These are phyloP conservation scores for Incumbomyces delicatus DNA, from an alignment of 2,329 filamentous ascomycete species.

Conservation along the genomic window DNA sequence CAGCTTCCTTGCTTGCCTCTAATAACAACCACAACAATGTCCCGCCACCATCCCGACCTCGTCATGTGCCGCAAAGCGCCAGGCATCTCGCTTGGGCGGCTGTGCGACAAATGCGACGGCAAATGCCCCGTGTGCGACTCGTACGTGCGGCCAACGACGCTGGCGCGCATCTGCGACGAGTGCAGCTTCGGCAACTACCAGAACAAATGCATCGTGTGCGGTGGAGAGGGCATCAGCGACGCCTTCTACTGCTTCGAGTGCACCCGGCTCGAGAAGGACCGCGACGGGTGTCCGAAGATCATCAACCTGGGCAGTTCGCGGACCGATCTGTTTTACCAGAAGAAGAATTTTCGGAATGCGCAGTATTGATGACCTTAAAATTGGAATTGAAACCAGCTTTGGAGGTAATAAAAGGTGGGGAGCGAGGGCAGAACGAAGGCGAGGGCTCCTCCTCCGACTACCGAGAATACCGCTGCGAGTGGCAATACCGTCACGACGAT, in stretches of 20 bases:
- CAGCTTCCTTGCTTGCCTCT: no score
- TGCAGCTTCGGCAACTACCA: constrained; percentile 99
- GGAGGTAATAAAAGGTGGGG: no score
- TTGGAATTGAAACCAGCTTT: background rate
- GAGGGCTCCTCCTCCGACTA: no score
- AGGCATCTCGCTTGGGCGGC: constrained; percentile 93
- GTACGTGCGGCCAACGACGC: constrained; percentile 93
- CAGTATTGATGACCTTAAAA: constrained; percentile 10
- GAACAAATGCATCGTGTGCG: constrained; percentile 98
- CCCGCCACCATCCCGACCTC: constrained; percentile 91
- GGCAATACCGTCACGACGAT: no score
- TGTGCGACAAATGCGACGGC: constrained; percentile 99
- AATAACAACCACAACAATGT: no score
- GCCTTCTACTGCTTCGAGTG: constrained; percentile 99
- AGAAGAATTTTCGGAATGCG: constrained; percentile 60
- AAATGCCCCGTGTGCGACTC: constrained; percentile 99
- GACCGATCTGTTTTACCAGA: constrained; percentile 78
- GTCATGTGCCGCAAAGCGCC: constrained; percentile 99
- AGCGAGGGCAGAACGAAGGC: no score
- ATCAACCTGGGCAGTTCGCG: constrained; percentile 93
- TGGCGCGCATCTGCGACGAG: constrained; percentile 97
- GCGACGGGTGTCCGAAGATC: constrained; percentile 97
- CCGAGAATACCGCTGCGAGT: no score
- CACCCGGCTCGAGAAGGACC: constrained; percentile 89
- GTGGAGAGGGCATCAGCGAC: constrained; percentile 94